phyloP scores from a whole-genome alignment of 2,329 filamentous ascomycete genomes.

The Periconia digitata region DNA sequence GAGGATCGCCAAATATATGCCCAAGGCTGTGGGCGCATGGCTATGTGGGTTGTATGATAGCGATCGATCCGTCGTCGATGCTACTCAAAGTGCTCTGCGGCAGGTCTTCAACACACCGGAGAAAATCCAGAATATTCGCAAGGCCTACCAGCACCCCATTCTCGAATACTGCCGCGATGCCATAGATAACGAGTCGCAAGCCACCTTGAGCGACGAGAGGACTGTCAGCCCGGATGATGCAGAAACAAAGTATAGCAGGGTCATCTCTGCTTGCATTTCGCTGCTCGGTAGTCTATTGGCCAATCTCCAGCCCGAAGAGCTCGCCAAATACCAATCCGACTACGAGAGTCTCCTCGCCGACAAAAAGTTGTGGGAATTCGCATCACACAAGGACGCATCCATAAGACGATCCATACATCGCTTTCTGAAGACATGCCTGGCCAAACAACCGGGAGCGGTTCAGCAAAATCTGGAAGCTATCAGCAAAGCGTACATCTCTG shows the following conservation, averaged over 20 bases:
- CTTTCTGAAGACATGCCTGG: constrained; percentile 55
- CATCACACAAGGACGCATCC: constrained; percentile 57
- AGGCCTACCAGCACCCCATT: constrained; percentile 76
- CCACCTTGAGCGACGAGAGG: constrained; percentile 86
- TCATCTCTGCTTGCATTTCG: constrained; percentile 63
- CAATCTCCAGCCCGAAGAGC: constrained; percentile 51
- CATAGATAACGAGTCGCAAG: constrained; percentile 72
- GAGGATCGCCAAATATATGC: constrained; percentile 78
- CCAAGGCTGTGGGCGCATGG: constrained; percentile 84
- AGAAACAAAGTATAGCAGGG: constrained; percentile 80
- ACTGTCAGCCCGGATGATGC: constrained; percentile 83
- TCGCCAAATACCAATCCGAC: constrained; percentile 60
- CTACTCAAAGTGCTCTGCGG: constrained; percentile 75
- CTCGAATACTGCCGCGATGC: constrained; percentile 80
- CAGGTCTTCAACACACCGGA: constrained; percentile 77
- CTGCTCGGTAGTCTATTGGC: constrained; percentile 58
- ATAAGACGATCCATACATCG: constrained; percentile 61
- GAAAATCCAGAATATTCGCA: constrained; percentile 76
- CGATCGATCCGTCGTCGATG: constrained; percentile 72
- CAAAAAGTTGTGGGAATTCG: constrained; percentile 62
- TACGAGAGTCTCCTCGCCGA: constrained; percentile 70
- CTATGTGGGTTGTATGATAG: constrained; percentile 85
- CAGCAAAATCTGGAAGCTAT: constrained; percentile 55
- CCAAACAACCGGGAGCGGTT: constrained; percentile 48
- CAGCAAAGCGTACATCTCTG: constrained; percentile 70